Conservation (phyloP, 345 rosid genomes). For the Gossypium longicalyx region DNA sequence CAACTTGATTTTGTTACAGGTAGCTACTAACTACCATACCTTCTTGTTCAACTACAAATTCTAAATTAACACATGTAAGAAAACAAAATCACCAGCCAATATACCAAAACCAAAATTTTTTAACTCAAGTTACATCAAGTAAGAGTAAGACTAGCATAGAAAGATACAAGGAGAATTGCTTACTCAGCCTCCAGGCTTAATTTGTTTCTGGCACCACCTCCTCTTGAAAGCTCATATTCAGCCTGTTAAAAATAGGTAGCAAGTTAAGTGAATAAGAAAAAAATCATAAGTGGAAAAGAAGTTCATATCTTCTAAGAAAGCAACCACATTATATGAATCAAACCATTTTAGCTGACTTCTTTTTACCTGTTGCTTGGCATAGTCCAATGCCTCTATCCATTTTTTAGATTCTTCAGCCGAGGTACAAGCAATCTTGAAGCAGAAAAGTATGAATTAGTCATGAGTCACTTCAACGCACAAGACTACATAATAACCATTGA, state of each 20-base stretch:
- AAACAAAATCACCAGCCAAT: background rate
- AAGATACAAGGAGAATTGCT: constrained; percentile 26
- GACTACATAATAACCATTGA: background rate
- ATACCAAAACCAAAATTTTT: background rate
- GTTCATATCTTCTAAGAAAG: background rate
- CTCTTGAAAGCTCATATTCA: constrained; percentile 60
- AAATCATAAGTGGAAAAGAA: background rate
- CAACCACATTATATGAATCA: background rate
- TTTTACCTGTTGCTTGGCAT: constrained; percentile 93
- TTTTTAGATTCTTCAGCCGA: constrained; percentile 79
- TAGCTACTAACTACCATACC: background rate
- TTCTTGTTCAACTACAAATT: background rate
- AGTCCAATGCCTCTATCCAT: constrained; percentile 96
- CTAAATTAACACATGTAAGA: constrained; percentile 9
- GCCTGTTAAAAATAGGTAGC: constrained; percentile 48
- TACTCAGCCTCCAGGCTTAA: constrained; percentile 84
- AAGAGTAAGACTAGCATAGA: background rate
- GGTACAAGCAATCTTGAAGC: constrained; percentile 83
- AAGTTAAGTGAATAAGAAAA: background rate
- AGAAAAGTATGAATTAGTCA: constrained; percentile 14
- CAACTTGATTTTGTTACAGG: background rate
- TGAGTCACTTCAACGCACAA: background rate
- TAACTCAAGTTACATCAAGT: background rate
- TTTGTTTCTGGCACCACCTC: constrained; percentile 65
- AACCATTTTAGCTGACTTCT: background rate